phyloP scores from a whole-genome alignment of 2,329 filamentous ascomycete genomes.

The Alternaria angustiovoidea region DNA sequence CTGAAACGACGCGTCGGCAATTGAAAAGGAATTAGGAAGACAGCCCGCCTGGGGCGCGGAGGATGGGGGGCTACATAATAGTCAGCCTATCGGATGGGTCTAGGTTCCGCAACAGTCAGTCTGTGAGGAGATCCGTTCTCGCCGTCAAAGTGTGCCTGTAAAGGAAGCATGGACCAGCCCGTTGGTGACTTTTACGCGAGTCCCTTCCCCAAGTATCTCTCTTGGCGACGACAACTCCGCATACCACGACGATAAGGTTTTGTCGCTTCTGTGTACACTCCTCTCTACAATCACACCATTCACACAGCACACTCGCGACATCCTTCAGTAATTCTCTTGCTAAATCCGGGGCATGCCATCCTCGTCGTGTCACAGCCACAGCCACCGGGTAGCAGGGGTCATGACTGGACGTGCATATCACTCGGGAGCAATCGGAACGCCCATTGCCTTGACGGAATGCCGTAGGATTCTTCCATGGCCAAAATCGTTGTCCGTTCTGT shows the following conservation, averaged over 20 bases:
- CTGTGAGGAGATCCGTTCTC: constrained; percentile 24
- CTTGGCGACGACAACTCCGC: neutral
- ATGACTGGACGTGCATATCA: constrained; percentile 16
- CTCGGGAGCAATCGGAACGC: constrained; percentile 22
- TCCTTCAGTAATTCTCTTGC: neutral
- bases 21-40: constrained; percentile 40
- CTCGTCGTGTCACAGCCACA: constrained; percentile 15
- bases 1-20: constrained; percentile 41
- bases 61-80: constrained; percentile 23
- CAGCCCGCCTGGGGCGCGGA: constrained; percentile 29
- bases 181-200: constrained; percentile 13
- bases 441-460: constrained; percentile 5
- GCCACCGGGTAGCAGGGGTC: constrained; percentile 15
- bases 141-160: constrained; percentile 20
- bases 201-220: constrained; percentile 7
- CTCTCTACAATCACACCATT: too few relatives aligned
- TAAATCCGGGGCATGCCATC: constrained; percentile 2
- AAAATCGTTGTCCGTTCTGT: constrained; percentile 4
- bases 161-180: constrained; percentile 17
- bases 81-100: constrained; percentile 40
- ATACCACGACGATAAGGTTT: neutral
- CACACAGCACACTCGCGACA: too few relatives aligned
- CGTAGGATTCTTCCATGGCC: constrained; percentile 10
- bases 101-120: constrained; percentile 18
- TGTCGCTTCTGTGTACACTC: neutral